Base-by-base conservation (phyloP, 106 monocot species). In the Acorus gramineus region DNA sequence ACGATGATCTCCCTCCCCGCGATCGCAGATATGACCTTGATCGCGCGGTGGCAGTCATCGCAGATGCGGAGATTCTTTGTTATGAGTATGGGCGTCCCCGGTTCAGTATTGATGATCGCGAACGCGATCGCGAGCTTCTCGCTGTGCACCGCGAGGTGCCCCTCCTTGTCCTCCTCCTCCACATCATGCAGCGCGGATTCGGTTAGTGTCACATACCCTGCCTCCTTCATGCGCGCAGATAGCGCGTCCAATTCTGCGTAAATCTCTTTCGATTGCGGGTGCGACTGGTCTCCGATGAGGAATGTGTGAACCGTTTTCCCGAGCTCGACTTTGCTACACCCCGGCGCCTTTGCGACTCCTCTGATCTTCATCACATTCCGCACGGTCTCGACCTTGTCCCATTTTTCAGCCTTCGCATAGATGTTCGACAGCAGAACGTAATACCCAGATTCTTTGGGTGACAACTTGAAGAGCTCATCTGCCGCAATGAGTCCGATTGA, bases 391-490 rank as follows among this genome's bases (percentile, higher is more conserved):
- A 92, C 84, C 57, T 85, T 77, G 42, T 70, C 75, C 87, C 92
- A 92, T 75, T 78, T 87, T 2, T 84, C 77, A 55, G 81, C 92
- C 62, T 66, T 77, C 2, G 87, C 92, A 66, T 87, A 92, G 6
- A 92, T 87, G 64, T 92, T 92, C 4, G 92, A 92, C 61, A 87
- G 64, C 3, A 92, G 71, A 55, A 92, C 84, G 71, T 92, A 92
- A 72, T 87, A 92, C 1, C 87, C 92, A 44, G 87, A 70, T 73
- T 92, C 85, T 49, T 85, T 64, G 3, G 79, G 92, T 2, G 74
- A 84, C 61, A 85, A 80, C 64, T 73, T 85, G 64, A 87, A 85
- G 52, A 87, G 69, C 69, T 80, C 14, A 73, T 92, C 84, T n/a
- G 92, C 92, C 3, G 80, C 82, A 69, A 77, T 44, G 48, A 92